These are phyloP conservation scores for Elymus sibiricus DNA, from an alignment of 176 grass and related monocot genomes.

Conservation along the genomic window DNA sequence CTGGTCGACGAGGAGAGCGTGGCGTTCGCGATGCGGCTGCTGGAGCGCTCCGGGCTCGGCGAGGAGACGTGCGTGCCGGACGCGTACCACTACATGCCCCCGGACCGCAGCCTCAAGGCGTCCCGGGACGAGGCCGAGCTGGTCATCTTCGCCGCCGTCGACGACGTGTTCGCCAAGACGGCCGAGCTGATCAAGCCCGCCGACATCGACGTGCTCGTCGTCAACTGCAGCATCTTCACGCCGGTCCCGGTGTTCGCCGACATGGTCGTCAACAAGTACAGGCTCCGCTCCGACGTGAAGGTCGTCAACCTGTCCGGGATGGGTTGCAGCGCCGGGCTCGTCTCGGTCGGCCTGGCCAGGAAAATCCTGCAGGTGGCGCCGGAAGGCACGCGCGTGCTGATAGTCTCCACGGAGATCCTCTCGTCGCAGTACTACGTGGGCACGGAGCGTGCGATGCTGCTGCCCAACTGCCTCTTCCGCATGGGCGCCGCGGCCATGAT, in stretches of 20 bases:
- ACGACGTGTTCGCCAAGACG: constrained; percentile 44
- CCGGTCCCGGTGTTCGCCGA: constrained; percentile 43
- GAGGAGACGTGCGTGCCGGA: background rate
- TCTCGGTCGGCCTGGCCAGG: constrained; percentile 46
- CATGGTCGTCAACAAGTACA: constrained; percentile 6
- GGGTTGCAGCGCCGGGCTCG: constrained; percentile 41
- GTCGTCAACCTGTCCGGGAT: constrained; percentile 57
- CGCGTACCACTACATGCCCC: background rate
- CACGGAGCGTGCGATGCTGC: constrained; percentile 44
- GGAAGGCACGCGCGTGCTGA: constrained; percentile 10
- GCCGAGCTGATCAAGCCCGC: background rate
- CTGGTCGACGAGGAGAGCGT: constrained; percentile 34
- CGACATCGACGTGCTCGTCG: background rate
- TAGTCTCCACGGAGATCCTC: constrained; percentile 16
- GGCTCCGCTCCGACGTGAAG: constrained; percentile 39
- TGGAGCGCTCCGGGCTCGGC: constrained; percentile 29
- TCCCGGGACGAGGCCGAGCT: constrained; percentile 32
- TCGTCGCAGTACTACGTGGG: constrained; percentile 49
- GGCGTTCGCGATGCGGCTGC: constrained; percentile 29
- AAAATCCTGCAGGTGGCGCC: constrained; percentile 32
- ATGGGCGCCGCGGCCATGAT: background rate
- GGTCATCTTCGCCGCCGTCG: constrained; percentile 44
- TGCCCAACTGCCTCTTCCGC: constrained; percentile 12
- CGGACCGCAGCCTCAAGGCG: constrained; percentile 25
- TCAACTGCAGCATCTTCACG: background rate